Percentiles rank a stretch among this genome's conserved stretches.
These are phyloP conservation scores for Zancudomyces culisetae DNA, from an alignment of 371 early-diverging fungal species.

Conservation along the genomic window DNA sequence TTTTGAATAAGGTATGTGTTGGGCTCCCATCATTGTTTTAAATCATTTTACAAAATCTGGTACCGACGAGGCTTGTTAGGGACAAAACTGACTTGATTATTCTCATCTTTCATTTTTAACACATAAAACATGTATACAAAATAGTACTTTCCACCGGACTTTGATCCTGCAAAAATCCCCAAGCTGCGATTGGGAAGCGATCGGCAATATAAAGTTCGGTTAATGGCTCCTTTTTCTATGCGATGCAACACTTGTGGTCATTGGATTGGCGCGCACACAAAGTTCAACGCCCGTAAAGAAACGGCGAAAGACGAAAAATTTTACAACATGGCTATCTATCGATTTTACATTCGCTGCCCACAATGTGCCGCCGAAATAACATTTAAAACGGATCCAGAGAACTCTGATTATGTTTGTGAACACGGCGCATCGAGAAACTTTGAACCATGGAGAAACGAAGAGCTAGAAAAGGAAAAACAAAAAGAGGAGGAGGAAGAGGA, in stretches of 20 bases:
- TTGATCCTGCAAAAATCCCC: constrained; percentile 29
- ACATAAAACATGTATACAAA: neutral
- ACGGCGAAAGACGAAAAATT: constrained; percentile 65
- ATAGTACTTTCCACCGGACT: constrained; percentile 24
- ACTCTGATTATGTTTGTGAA: constrained; percentile 88
- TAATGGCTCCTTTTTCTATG: constrained; percentile 97
- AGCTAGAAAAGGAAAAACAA: constrained; percentile 28
- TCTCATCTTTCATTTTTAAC: neutral
- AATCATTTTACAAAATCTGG: neutral
- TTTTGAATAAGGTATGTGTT: neutral
- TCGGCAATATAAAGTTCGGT: constrained; percentile 78
- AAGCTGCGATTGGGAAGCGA: constrained; percentile 59
- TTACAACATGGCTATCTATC: constrained; percentile 67
- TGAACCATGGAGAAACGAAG: constrained; percentile 83
- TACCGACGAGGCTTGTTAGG: neutral
- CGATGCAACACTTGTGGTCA: constrained; percentile 89
- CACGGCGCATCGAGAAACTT: constrained; percentile 85
- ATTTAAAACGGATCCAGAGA: constrained; percentile 94
- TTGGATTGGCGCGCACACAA: constrained; percentile 89
- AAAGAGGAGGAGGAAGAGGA: constrained; percentile 58
- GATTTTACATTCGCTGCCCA: constrained; percentile 94
- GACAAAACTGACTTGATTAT: neutral
- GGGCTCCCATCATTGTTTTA: neutral
- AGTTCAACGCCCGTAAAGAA: constrained; percentile 93
- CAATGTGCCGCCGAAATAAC: constrained; percentile 89